These are phyloP conservation scores for Selaginella moellendorffii DNA, from an alignment of 75 land plant genomes.

Conservation along the genomic window DNA sequence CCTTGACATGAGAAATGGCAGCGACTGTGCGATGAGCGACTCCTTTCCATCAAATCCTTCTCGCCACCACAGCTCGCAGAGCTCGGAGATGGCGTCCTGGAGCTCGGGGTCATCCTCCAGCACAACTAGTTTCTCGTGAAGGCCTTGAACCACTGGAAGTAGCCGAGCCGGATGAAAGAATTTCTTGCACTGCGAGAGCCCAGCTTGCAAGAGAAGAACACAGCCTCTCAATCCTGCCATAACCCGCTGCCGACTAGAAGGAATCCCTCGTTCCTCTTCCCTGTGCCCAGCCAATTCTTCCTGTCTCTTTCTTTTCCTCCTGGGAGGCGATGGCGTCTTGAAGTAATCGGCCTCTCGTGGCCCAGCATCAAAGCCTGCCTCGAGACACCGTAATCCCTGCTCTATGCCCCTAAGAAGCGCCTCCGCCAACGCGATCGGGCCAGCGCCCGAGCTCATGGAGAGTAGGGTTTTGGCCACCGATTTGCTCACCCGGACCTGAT, in stretches of 20 bases:
- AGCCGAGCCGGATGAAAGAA: slow-evolving; percentile 28
- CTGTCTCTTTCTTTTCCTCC: neutral
- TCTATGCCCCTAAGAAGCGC: neutral
- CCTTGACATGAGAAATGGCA: slow-evolving; percentile 48
- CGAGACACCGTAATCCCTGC: neutral
- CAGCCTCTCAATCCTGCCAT: neutral
- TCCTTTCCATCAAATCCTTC: slow-evolving; percentile 36
- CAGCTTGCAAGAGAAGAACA: slow-evolving; percentile 17
- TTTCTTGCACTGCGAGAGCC: slow-evolving; percentile 29
- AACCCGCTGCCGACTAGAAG: too few species aligned
- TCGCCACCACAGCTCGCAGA: slow-evolving; percentile 89
- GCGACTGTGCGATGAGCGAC: slow-evolving; percentile 41
- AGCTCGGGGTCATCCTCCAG: slow-evolving; percentile 42
- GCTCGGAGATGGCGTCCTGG: slow-evolving; percentile 30
- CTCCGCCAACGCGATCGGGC: neutral
- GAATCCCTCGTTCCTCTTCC: too few species aligned
- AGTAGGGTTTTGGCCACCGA: neutral
- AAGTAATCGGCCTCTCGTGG: neutral
- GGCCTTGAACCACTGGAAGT: slow-evolving; percentile 22
- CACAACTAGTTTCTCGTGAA: slow-evolving; percentile 50
- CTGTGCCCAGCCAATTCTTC: too few species aligned
- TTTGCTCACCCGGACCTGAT: neutral
- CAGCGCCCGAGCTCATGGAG: neutral
- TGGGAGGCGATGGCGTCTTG: neutral
- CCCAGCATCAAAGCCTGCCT: neutral